Base-by-base conservation (phyloP, 257 asterid genomes). In the Solanum peruvianum region DNA sequence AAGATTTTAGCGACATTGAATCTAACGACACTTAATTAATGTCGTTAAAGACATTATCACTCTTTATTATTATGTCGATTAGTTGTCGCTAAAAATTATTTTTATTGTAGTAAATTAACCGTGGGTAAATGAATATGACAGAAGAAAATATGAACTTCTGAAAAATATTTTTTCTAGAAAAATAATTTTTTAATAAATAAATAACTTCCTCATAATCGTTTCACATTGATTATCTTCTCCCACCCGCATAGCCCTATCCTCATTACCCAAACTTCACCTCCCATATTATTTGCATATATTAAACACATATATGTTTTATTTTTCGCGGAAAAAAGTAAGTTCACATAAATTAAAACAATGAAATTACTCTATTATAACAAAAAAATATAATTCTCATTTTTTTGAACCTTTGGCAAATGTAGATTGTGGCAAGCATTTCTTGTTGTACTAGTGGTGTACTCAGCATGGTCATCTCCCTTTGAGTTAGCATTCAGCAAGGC, bases 381-480 rank as follows among this genome's bases (percentile, higher is more conserved):
- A 25, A 25, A 16, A 16, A 18, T 5, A 52, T 23, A 2, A 11
- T 69, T 4, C 25, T 25, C 21, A 4, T 27, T 47, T 8, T 27
- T 47, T 8, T 25, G 11, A 27, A 80, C 12, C 11, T 27, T 29
- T 47, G 85, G 18, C 0, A 27, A 80, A 80, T 86, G 92, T 93
- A 95, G 98, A 89, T 92, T 89, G 92, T 96, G 99, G 99, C 98
- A 93, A 87, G 87, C 95, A 67, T 96, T 95, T 90, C 93, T 96
- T 27, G 98, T 94, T 87, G 91, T 90, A 85, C 87, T 95, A 88
- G 99, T 97, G 89, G 95, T 93, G 64, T 97, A 97, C 92, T 97
- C 98, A 4, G 98, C 98, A 25, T 95, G 99, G 99, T 81, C 98
- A 27, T 95, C 98, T 45, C 98, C 98, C 9, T 95, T 97, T 85